Percentiles rank a stretch among this genome's conserved stretches.
Conservation (phyloP, 1,139 yeast genomes). For the Kodamaea suecica region DNA sequence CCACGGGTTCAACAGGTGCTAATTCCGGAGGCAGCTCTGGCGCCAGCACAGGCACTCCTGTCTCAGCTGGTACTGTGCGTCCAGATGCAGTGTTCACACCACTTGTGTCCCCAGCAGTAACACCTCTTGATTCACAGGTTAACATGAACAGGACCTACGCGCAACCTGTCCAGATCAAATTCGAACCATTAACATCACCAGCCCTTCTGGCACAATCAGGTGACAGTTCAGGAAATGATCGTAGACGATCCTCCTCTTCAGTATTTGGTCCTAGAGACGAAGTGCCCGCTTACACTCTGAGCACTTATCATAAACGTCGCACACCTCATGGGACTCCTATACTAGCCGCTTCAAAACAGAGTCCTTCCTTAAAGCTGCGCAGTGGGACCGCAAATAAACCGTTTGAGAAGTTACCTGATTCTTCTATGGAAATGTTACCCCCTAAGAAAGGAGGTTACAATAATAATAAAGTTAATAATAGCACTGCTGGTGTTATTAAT, state of each 20-base stretch:
- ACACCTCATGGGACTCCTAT: constrained; percentile 52
- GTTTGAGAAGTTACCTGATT: constrained; percentile 39
- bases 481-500: constrained; percentile 7
- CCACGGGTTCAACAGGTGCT: constrained; percentile 2
- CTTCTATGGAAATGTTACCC: constrained; percentile 37
- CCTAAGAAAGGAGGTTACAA: constrained; percentile 31
- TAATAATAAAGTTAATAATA: constrained; percentile 11
- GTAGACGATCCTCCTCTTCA: constrained; percentile 37
- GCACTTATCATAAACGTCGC: constrained; percentile 28
- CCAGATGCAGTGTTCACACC: constrained; percentile 66
- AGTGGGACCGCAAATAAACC: constrained; percentile 10
- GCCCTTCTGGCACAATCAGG: constrained; percentile 51
- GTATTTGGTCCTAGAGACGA: constrained; percentile 30
- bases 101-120: constrained; percentile 69
- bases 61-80: constrained; percentile 21
- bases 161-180: constrained; percentile 33
- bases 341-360: constrained; percentile 25
- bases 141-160: constrained; percentile 22
- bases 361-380: constrained; percentile 10
- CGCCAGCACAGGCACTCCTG: constrained; percentile 3
- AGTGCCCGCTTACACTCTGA: constrained; percentile 8
- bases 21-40: neutral
- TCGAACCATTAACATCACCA: constrained; percentile 61
- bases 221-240: constrained; percentile 13
- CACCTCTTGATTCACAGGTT: constrained; percentile 52